Base-by-base conservation (phyloP, 805 yeast species). In the Candida multigemmis region DNA sequence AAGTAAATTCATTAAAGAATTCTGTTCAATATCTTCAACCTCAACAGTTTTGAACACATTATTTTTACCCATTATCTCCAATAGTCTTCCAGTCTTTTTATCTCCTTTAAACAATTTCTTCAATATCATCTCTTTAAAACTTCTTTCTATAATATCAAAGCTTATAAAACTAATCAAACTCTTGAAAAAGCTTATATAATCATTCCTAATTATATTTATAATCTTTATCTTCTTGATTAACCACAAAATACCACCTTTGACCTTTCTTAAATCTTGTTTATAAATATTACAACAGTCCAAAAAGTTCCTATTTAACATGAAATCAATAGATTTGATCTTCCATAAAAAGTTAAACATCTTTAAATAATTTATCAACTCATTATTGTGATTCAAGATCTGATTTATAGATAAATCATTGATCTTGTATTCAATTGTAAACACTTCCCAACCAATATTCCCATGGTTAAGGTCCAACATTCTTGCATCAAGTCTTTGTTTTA, bases 341-440 rank as follows among this genome's bases (percentile, higher is more conserved):
- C 96, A 83, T 21, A 91, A 50, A 42, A 85, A 83, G 40, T 86
- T 84, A 60, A 89, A 91, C 37, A 87, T 70, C 38, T 81, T 69
- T 27, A 85, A 58, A 47, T 89, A 89, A 28, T 73, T 82, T 30
- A 62, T 62, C 25, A 37, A 12, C 53, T 26, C 26, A 21, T 40
- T 37, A 6, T 39, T 36, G 27, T 48, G 38, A 29, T 60, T 33
- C 41, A 53, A 24, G 47, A 61, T 31, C 3, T 45, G 36, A 19
- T 70, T 67, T 20, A 77, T 56, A 11, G 89, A 57, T 3, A 81
- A 64, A 15, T 68, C 57, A 6, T 72, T 65, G 7, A 72, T 42
- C 28, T 68, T 59, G 48, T 82, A 91, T 44, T 86, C 96, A 19
- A 87, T 56, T 0, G 96, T 84, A 48, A 89, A 87, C 2, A 82